Percentiles rank a stretch among this genome's conserved stretches.
These are phyloP conservation scores for Podospora sp. DNA, from an alignment of 495 filamentous ascomycete species.

Conservation along the genomic window DNA sequence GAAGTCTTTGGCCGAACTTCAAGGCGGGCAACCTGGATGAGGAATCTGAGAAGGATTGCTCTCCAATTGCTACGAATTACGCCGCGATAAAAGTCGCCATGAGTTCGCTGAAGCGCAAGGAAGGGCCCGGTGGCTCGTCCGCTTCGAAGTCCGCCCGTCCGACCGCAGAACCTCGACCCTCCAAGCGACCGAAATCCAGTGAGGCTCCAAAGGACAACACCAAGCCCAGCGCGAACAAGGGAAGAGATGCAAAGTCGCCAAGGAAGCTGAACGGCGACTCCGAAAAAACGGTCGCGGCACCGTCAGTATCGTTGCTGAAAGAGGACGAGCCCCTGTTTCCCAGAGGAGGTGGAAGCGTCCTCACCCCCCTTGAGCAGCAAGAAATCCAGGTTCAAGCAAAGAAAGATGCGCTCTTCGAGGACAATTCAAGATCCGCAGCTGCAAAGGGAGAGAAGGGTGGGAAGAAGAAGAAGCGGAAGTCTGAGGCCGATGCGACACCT, in stretches of 20 bases:
- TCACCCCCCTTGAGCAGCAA: conserved; percentile 93
- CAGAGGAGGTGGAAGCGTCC: conserved; percentile 83
- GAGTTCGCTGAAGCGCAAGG: conserved; percentile 52
- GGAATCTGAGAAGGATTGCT: conserved; percentile 20
- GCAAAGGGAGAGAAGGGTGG: conserved; percentile 43
- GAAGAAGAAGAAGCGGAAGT: conserved; percentile 55
- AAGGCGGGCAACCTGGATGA: conserved; percentile 24
- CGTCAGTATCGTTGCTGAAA: conserved; percentile 46
- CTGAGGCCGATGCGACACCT: conserved; percentile 56
- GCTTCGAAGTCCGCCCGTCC: conserved; percentile 40
- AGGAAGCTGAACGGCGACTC: background rate
- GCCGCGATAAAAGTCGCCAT: conserved; percentile 30
- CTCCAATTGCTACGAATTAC: conserved; percentile 27
- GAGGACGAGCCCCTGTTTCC: conserved; percentile 90
- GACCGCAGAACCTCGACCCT: conserved; percentile 39
- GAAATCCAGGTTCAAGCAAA: conserved; percentile 94
- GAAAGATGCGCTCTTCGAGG: conserved; percentile 90
- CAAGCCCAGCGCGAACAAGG: conserved; percentile 28
- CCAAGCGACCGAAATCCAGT: conserved; percentile 49
- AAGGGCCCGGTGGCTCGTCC: conserved; percentile 45
- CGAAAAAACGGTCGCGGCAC: conserved; percentile 31
- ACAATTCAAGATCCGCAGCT: conserved; percentile 54
- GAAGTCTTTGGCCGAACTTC: conserved; percentile 10
- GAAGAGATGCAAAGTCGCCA: conserved; percentile 26
- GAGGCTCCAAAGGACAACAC: conserved; percentile 34